phyloP scores from a whole-genome alignment of 2,329 filamentous ascomycete genomes.

The Phialocephala subalpina region DNA sequence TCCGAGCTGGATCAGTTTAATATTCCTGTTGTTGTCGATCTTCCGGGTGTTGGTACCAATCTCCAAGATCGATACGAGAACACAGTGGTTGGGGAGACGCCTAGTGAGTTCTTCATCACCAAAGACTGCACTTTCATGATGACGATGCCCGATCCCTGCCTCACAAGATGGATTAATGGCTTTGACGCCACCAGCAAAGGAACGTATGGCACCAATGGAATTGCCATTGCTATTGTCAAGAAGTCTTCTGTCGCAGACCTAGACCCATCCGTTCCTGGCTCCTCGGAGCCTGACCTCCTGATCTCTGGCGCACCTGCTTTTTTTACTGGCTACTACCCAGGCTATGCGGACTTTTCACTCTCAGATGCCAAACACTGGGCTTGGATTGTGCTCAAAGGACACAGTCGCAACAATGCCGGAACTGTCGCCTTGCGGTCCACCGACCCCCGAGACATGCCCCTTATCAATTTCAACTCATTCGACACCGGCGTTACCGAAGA shows the following conservation, averaged over 20 bases:
- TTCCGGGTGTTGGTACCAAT: conserved; percentile 70
- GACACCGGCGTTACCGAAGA: conserved; percentile 47
- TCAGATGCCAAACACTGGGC: conserved; percentile 47
- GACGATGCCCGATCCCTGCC: conserved; percentile 46
- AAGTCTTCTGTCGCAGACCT: conserved; percentile 46
- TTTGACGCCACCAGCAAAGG: not conserved
- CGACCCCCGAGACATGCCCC: conserved; percentile 69
- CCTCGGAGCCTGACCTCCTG: conserved; percentile 47
- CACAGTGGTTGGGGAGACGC: conserved; percentile 51
- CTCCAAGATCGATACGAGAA: conserved; percentile 62
- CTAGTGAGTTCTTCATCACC: too few species aligned
- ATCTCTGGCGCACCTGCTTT: conserved; percentile 42
- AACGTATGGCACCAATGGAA: too few species aligned
- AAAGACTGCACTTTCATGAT: conserved; percentile 45
- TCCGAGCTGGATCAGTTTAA: conserved; percentile 48
- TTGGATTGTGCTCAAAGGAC: conserved; percentile 61
- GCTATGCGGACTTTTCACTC: conserved; percentile 43
- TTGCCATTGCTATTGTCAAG: conserved; percentile 50
- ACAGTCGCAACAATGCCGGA: conserved; percentile 68
- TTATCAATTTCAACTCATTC: conserved; percentile 70
- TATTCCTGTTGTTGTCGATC: conserved; percentile 61
- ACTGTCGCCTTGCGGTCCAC: conserved; percentile 67
- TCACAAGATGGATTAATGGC: conserved; percentile 37
- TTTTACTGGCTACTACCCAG: conserved; percentile 52
- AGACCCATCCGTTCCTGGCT: too few species aligned